Percentiles rank a stretch among this genome's conserved stretches.
phyloP scores from a whole-genome alignment of 345 rosid species.

The Lepidium africanum region DNA sequence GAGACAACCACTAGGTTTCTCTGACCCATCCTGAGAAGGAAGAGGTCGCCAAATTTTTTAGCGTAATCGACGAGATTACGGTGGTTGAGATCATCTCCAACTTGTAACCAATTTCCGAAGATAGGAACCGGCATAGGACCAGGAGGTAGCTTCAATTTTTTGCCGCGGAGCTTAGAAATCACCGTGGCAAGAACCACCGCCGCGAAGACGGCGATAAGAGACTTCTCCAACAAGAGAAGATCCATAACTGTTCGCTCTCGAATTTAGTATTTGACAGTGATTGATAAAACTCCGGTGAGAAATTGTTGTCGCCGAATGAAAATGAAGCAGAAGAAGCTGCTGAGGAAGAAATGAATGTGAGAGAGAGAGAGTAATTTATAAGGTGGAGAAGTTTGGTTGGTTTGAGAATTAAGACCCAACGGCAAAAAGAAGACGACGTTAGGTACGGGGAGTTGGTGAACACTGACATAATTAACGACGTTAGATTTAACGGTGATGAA shows the following conservation, averaged over 20 bases:
- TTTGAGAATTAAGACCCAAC: conserved; percentile 20
- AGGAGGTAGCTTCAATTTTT: conserved; percentile 78
- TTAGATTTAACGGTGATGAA: conserved; percentile 8
- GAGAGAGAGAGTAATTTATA: conserved; percentile 6
- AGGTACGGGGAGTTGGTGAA: conserved; percentile 21
- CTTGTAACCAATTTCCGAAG: conserved; percentile 99
- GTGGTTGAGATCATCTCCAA: conserved; percentile 95
- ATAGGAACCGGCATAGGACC: conserved; percentile 86
- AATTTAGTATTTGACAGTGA: background rate
- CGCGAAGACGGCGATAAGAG: conserved; percentile 59
- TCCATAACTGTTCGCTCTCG: conserved; percentile 40
- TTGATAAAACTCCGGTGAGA: background rate
- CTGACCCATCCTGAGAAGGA: conserved; percentile 83
- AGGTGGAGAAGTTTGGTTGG: conserved; percentile 15
- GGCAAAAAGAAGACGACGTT: conserved; percentile 16
- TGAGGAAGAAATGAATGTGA: background rate
- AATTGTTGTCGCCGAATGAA: background rate
- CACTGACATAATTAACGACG: background rate
- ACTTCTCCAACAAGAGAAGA: conserved; percentile 72
- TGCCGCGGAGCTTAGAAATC: conserved; percentile 81
- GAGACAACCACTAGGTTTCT: conserved; percentile 88
- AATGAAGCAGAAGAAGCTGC: conserved; percentile 9
- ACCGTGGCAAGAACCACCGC: conserved; percentile 57
- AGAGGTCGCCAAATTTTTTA: conserved; percentile 57
- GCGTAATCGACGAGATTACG: conserved; percentile 77